These are phyloP conservation scores for Amoeboaphelidium occidentale DNA, from an alignment of 371 early-diverging fungal genomes.

Conservation along the genomic window DNA sequence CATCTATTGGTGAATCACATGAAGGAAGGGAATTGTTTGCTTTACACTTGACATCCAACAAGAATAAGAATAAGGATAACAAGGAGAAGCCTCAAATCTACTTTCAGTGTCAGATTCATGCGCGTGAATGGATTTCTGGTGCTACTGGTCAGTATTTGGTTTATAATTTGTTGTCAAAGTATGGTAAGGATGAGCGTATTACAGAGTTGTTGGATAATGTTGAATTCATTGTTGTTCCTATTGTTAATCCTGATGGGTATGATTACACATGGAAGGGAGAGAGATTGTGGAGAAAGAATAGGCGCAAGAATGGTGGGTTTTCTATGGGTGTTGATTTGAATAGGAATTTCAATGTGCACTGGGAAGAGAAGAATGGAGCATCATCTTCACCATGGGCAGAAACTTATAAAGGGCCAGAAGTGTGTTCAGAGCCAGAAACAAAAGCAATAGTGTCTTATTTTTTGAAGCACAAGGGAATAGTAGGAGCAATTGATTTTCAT, in stretches of 20 bases:
- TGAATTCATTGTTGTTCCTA: conserved; percentile 24
- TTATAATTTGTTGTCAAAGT: conserved; percentile 13
- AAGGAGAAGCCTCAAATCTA: conserved; percentile 18
- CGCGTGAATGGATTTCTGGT: conserved; percentile 30
- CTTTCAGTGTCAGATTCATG: conserved; percentile 24
- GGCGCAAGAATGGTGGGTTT: conserved; percentile 13
- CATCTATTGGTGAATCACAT: conserved; percentile 24
- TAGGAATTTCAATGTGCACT: conserved; percentile 16
- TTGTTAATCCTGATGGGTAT: conserved; percentile 35
- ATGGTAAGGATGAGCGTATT: conserved; percentile 13
- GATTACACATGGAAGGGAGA: conserved; percentile 19
- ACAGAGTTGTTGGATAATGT: conserved; percentile 12
- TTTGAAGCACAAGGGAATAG: conserved; percentile 14
- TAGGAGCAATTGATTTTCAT: conserved; percentile 33
- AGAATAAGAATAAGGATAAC: conserved; percentile 4
- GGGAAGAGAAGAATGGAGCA: conserved; percentile 24
- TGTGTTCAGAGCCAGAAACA: conserved; percentile 27
- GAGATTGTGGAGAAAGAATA: conserved; percentile 35
- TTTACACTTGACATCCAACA: conserved; percentile 13
- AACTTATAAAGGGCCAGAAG: conserved; percentile 24
- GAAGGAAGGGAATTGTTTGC: conserved; percentile 25
- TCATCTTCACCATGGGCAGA: conserved; percentile 20
- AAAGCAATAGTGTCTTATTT: conserved; percentile 20
- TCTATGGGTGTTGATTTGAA: conserved; percentile 9
- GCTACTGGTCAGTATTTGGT: conserved; percentile 22